Conservation (phyloP, 192 early-diverging fungal genomes). For the Umbelopsis sp. region DNA sequence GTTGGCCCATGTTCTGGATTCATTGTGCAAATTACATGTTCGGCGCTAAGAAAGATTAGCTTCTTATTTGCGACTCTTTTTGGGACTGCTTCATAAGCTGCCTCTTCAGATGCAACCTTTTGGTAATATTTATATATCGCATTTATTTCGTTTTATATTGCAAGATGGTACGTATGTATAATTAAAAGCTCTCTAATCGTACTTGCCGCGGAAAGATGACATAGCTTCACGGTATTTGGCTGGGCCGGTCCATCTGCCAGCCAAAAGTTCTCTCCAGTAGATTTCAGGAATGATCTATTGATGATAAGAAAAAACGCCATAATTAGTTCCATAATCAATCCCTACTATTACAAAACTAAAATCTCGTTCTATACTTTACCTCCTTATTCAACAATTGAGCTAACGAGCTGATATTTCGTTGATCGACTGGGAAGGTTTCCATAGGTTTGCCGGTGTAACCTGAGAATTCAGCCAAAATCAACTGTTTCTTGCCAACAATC, state of each 20-base stretch:
- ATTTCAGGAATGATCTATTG: slow-evolving; percentile 67
- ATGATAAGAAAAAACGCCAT: slow-evolving; percentile 1
- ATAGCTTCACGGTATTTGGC: slow-evolving; percentile 59
- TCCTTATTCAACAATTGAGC: slow-evolving; percentile 78
- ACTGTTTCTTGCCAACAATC: slow-evolving; percentile 76
- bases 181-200: background rate
- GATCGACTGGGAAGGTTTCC: slow-evolving; percentile 86
- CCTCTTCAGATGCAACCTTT: too few relatives aligned
- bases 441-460: slow-evolving; percentile 72
- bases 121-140: too few relatives aligned
- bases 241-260: slow-evolving; percentile 81
- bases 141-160: background rate
- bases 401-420: slow-evolving; percentile 67
- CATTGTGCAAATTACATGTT: too few relatives aligned
- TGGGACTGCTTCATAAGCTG: too few relatives aligned
- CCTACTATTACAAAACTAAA: background rate
- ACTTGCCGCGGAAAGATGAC: slow-evolving; percentile 35
- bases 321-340: background rate
- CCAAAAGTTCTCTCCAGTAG: slow-evolving; percentile 84
- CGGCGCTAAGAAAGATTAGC: too few relatives aligned
- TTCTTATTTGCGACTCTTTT: too few relatives aligned
- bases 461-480: slow-evolving; percentile 88
- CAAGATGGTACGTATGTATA: background rate
- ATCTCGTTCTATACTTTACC: slow-evolving; percentile 33
- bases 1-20: too few relatives aligned